Conservation (phyloP, 2,329 filamentous ascomycete species). For the Colletotrichum tamarilloi region DNA sequence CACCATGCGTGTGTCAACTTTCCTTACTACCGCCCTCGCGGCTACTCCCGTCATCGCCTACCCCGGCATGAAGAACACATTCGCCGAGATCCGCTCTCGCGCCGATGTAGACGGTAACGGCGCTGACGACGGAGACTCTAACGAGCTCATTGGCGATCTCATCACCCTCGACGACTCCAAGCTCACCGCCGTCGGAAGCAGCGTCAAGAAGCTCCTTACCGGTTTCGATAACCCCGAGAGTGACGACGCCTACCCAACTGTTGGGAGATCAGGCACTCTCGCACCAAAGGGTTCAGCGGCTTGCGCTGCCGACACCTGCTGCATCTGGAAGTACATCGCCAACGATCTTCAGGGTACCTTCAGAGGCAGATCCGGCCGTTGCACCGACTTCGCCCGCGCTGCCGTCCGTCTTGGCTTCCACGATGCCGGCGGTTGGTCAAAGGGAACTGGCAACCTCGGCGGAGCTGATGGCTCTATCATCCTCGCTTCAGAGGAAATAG, state of each 20-base stretch:
- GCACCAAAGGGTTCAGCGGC: conserved; percentile 40
- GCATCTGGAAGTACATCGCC: conserved; percentile 56
- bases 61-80: conserved; percentile 35
- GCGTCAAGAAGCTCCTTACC: conserved; percentile 51
- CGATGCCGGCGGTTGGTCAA: conserved; percentile 58
- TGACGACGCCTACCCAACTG: conserved; percentile 35
- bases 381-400: conserved; percentile 54
- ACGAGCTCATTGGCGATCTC: conserved; percentile 51
- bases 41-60: conserved; percentile 31
- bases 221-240: conserved; percentile 43
- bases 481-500: conserved; percentile 49
- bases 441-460: conserved; percentile 45
- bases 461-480: conserved; percentile 60
- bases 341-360: conserved; percentile 50
- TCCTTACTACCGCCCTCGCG: conserved; percentile 33
- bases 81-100: conserved; percentile 37
- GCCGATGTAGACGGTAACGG: conserved; percentile 20
- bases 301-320: conserved; percentile 54
- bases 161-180: conserved; percentile 41
- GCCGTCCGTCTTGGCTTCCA: conserved; percentile 61
- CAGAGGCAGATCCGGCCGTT: conserved; percentile 49
- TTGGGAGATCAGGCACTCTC: conserved; percentile 4
- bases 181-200: conserved; percentile 48
- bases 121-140: conserved; percentile 25
- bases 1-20: conserved; percentile 24